Evolutionary conservation across 1,284 basidiomycete genomes (phyloP), one percentile per base, ranked within the genome.

Genomic region (Meira nashicola): DNA sequence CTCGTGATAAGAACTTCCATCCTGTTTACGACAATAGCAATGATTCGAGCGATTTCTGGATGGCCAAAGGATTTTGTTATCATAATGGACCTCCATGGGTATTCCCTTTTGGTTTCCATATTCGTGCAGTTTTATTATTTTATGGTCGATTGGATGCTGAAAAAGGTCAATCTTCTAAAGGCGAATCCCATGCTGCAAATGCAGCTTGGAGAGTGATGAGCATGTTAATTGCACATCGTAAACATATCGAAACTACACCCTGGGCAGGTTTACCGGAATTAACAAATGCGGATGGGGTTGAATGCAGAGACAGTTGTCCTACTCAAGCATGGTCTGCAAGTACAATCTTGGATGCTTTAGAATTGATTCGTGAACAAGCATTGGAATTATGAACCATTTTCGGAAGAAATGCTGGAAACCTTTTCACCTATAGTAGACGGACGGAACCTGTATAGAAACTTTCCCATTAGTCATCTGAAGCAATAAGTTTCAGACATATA

Each of bases 21-120:
- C 66, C 66, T 15, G 65, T 70, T 58, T 74, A 74, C 58, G 70
- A 73, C 58, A 72, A 74, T 51, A 57, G 58, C 44, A 66, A 74
- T 51, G 64, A 61, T 40, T 51, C 62, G 37, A 49, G 47, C 14
- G 64, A 66, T 53, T 64, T 58, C 43, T 39, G 47, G 39, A 21
- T 66, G 43, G 64, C 63, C 5, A 43, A 64, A 38, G 73, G 73
- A 25, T 68, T 64, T 60, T 70, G 70, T 41, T 74, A 74, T 62
- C 73, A 73, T 53, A 49, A 60, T 38, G 62, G 89, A 33, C 88
- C 88, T 4, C 90, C 93, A 78, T 95, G 91, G 92, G 89, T 87
- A 12, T 93, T 90, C 89, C 90, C 92, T 10, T 81, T 90, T 53
- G 94, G 94, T 10, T 97, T 92, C 82, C 97, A 95, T 84, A 81